These are phyloP conservation scores for Xylaria intraflava DNA, from an alignment of 495 filamentous ascomycete genomes.

Conservation along the genomic window DNA sequence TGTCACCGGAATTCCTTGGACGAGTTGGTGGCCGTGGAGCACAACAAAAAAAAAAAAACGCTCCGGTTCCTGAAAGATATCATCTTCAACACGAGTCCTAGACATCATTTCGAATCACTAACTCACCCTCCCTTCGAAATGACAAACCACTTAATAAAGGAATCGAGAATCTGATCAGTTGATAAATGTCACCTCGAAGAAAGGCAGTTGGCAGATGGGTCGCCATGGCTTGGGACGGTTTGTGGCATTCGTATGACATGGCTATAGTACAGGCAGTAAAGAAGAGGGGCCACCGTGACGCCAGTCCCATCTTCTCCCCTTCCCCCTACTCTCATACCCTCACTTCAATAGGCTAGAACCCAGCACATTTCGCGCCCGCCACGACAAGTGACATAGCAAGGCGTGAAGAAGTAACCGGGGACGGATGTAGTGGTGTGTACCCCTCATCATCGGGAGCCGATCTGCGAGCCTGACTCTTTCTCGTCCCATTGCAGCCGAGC, in stretches of 20 bases:
- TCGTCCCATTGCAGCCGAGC: slow-evolving; percentile 12
- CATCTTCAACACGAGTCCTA: too few species aligned
- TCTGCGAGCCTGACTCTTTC: slow-evolving; percentile 1
- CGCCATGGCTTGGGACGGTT: slow-evolving; percentile 22
- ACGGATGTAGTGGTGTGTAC: neutral
- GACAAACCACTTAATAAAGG: too few species aligned
- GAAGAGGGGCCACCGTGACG: slow-evolving; percentile 19
- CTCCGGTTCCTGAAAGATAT: too few species aligned
- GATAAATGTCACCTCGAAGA: too few species aligned
- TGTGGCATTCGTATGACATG: slow-evolving; percentile 30
- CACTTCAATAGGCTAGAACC: slow-evolving; percentile 6
- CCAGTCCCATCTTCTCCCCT: slow-evolving; percentile 24
- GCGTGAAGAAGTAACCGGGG: neutral
- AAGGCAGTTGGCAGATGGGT: neutral
- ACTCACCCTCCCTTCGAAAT: too few species aligned
- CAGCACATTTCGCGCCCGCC: neutral
- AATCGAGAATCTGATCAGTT: too few species aligned
- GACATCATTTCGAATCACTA: too few species aligned
- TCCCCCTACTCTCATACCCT: slow-evolving; percentile 16
- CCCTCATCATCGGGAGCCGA: slow-evolving; percentile 6
- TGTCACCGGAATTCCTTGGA: too few species aligned
- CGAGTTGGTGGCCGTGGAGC: too few species aligned
- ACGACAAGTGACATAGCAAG: neutral
- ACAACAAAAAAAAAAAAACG: too few species aligned
- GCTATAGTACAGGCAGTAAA: slow-evolving; percentile 32